Evolutionary conservation across 768 basidiomycete species (phyloP).

Genomic region (Amanita phalloides): DNA sequence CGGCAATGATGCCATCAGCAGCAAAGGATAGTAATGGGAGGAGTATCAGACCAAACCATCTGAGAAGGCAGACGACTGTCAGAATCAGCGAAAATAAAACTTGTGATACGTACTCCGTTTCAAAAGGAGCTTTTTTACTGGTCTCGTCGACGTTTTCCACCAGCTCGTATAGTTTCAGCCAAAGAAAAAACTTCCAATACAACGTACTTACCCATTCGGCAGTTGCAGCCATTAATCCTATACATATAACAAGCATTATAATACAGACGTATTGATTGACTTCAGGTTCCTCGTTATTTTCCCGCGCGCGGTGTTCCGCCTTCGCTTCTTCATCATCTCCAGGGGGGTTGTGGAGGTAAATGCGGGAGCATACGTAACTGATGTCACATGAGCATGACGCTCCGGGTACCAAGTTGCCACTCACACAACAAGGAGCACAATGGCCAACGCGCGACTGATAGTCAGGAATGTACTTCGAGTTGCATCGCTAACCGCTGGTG

Average conservation of each 20-base stretch:
- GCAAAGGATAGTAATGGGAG: conserved; percentile 67
- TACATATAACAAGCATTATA: conserved; percentile 35
- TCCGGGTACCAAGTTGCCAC: conserved; percentile 10
- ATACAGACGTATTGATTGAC: conserved; percentile 58
- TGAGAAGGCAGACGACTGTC: conserved; percentile 13
- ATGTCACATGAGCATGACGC: not conserved
- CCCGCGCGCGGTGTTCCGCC: conserved; percentile 28
- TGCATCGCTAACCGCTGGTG: conserved; percentile 27
- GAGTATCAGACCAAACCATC: conserved; percentile 67
- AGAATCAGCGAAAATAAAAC: not conserved
- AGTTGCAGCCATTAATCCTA: conserved; percentile 56
- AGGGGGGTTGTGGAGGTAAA: conserved; percentile 65
- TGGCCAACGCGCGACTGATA: conserved; percentile 56
- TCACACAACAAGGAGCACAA: conserved; percentile 53
- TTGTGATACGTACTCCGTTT: conserved; percentile 35
- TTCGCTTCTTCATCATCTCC: conserved; percentile 30
- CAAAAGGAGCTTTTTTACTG: conserved; percentile 28
- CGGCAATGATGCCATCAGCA: conserved; percentile 54
- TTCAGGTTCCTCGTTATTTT: conserved; percentile 39
- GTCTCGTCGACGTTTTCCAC: conserved; percentile 56
- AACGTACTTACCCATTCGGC: conserved; percentile 50
- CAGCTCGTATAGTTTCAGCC: conserved; percentile 25
- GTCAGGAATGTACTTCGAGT: conserved; percentile 37
- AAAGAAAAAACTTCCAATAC: conserved; percentile 6
- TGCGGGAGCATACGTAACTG: conserved; percentile 57